These are phyloP conservation scores for Phytophthora pluvialis DNA, from an alignment of 352 stramenopile genomes.

Conservation along the genomic window DNA sequence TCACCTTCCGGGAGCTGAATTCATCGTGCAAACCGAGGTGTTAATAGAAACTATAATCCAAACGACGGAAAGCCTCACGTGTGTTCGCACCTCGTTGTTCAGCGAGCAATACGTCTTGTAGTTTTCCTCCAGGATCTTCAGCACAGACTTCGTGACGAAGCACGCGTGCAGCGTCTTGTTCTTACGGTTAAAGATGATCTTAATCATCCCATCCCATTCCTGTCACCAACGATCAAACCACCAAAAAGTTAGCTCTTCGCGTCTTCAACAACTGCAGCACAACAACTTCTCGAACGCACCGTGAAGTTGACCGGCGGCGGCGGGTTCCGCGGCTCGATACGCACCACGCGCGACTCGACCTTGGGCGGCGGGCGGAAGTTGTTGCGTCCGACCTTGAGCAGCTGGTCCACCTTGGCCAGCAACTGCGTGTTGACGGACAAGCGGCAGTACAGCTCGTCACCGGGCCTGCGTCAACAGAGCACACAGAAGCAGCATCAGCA, in stretches of 20 bases:
- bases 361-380: conserved; percentile 99
- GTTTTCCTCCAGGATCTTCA: conserved; percentile 97
- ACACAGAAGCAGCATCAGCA: neutral
- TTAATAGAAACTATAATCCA: neutral
- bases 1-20: conserved; percentile 68
- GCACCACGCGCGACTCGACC: conserved; percentile 96
- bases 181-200: conserved; percentile 99
- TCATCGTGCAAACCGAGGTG: neutral
- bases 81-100: conserved; percentile 74
- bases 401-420: conserved; percentile 97
- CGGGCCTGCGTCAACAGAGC: conserved; percentile 65
- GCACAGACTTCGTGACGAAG: conserved; percentile 96
- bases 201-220: conserved; percentile 99
- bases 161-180: conserved; percentile 98
- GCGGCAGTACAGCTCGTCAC: conserved; percentile 98
- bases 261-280: neutral
- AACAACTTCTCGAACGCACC: conserved; percentile 32
- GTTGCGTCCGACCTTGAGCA: conserved; percentile 98
- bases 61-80: neutral
- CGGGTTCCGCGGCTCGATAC: conserved; percentile 98
- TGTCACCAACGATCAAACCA: conserved; percentile 18
- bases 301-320: conserved; percentile 99
- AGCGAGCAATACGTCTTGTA: conserved; percentile 95
- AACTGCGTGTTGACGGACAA: conserved; percentile 99
- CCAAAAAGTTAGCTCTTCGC: conserved; percentile 10